These are phyloP conservation scores for Aspergillus versicolor DNA, from an alignment of 2,329 filamentous ascomycete species.

Conservation along the genomic window DNA sequence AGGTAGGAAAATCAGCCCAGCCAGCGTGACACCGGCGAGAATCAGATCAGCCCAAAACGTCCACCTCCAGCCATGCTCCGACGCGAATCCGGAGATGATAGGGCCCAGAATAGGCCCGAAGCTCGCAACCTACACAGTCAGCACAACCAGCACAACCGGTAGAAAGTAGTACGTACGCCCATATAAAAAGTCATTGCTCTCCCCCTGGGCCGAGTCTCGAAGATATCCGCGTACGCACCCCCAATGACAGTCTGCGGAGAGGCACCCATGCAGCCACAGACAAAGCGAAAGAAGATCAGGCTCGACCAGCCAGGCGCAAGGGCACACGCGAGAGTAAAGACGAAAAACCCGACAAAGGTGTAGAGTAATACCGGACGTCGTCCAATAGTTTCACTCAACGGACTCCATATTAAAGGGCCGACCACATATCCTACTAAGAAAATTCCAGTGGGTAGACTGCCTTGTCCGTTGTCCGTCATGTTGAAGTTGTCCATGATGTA, in stretches of 20 bases:
- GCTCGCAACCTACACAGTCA: slow-evolving; percentile 29
- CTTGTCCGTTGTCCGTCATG: slow-evolving; percentile 28
- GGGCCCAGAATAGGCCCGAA: slow-evolving; percentile 45
- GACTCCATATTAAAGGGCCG: slow-evolving; percentile 43
- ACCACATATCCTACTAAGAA: slow-evolving; percentile 41
- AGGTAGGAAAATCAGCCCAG: slow-evolving; percentile 62
- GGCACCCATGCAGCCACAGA: slow-evolving; percentile 42
- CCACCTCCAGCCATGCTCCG: slow-evolving; percentile 46
- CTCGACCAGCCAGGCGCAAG: slow-evolving; percentile 43
- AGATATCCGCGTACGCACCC: slow-evolving; percentile 49
- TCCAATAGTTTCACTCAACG: slow-evolving; percentile 44
- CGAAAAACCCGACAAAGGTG: slow-evolving; percentile 47
- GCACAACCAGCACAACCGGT: not conserved
- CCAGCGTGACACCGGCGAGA: slow-evolving; percentile 58
- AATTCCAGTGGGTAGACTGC: slow-evolving; percentile 35
- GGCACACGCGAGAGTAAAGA: slow-evolving; percentile 44
- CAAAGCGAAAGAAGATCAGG: slow-evolving; percentile 43
- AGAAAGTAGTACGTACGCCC: slow-evolving; percentile 26
- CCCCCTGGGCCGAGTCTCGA: slow-evolving; percentile 37
- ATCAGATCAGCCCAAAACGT: slow-evolving; percentile 63
- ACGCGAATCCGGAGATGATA: slow-evolving; percentile 46
- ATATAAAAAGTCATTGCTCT: slow-evolving; percentile 43
- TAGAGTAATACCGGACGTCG: slow-evolving; percentile 46
- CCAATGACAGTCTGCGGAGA: slow-evolving; percentile 46
- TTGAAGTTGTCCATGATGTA: slow-evolving; percentile 36